Conservation (phyloP, 148 eudicot genomes). For the Suaeda aralocaspica region DNA sequence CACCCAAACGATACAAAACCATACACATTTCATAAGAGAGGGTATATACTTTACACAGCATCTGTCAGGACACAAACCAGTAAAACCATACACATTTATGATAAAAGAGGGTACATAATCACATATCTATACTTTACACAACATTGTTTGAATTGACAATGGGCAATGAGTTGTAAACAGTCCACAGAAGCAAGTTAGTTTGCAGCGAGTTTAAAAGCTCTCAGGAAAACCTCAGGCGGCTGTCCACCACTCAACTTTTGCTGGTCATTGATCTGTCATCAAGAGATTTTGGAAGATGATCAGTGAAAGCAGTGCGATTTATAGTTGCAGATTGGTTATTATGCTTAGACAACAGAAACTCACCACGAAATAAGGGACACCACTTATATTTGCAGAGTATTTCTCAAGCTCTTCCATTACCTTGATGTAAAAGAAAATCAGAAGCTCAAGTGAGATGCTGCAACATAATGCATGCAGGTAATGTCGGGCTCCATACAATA, state of each 20-base stretch:
- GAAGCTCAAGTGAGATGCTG: neutral
- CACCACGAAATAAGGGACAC: constrained; percentile 76
- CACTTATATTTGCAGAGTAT: constrained; percentile 50
- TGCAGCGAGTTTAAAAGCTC: constrained; percentile 56
- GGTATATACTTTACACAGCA: neutral
- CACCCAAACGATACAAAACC: no score
- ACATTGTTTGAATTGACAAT: neutral
- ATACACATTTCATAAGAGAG: no score
- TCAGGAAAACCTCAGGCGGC: constrained; percentile 64
- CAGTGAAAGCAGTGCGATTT: no score
- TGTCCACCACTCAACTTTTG: constrained; percentile 76
- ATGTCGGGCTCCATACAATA: neutral
- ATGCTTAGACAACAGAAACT: constrained; percentile 30
- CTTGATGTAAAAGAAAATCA: constrained; percentile 28
- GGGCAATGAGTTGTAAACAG: neutral
- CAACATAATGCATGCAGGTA: neutral
- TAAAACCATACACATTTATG: no score
- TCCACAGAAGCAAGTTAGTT: constrained; percentile 9
- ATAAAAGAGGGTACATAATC: no score
- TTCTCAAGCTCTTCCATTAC: constrained; percentile 72
- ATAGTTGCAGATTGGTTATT: no score
- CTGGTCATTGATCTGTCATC: constrained; percentile 69
- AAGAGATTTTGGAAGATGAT: no score
- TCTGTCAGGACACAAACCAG: no score
- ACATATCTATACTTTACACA: neutral